Conservation (phyloP, 805 yeast genomes). For the Wickerhamomyces hampshirensis region DNA sequence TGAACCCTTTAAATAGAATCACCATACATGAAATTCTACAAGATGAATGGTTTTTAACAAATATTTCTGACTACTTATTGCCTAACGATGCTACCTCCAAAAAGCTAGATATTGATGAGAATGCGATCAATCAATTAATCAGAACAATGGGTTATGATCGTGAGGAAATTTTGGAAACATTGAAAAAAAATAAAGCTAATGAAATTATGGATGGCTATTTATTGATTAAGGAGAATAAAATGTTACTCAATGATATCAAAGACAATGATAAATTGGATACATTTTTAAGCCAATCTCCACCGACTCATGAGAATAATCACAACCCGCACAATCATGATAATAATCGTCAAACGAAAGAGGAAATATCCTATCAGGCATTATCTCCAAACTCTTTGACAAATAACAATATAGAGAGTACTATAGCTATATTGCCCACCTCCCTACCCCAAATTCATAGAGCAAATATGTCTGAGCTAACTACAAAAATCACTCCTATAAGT, state of each 20-base stretch:
- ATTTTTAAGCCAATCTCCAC: slow-evolving; percentile 56
- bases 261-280: slow-evolving; percentile 48
- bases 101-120: slow-evolving; percentile 51
- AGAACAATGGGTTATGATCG: slow-evolving; percentile 86
- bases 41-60: slow-evolving; percentile 88
- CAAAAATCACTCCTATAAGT: slow-evolving; percentile 48
- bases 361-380: slow-evolving; percentile 28
- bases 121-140: slow-evolving; percentile 67
- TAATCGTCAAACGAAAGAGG: slow-evolving; percentile 25
- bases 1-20: slow-evolving; percentile 88
- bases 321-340: slow-evolving; percentile 5
- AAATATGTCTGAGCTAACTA: slow-evolving; percentile 60
- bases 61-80: slow-evolving; percentile 71
- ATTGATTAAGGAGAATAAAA: slow-evolving; percentile 73
- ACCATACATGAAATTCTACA: slow-evolving; percentile 89
- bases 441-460: slow-evolving; percentile 94
- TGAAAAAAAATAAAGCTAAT: slow-evolving; percentile 52
- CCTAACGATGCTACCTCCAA: slow-evolving; percentile 40
- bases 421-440: slow-evolving; percentile 90
- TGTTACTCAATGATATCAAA: slow-evolving; percentile 62
- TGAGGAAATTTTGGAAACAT: slow-evolving; percentile 75
- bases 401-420: slow-evolving; percentile 54
- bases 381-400: slow-evolving; percentile 23
- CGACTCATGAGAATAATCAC: slow-evolving; percentile 26
- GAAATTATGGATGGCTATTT: slow-evolving; percentile 86